Conservation (phyloP, 2,329 filamentous ascomycete species). For the Escovopsis sp. region DNA sequence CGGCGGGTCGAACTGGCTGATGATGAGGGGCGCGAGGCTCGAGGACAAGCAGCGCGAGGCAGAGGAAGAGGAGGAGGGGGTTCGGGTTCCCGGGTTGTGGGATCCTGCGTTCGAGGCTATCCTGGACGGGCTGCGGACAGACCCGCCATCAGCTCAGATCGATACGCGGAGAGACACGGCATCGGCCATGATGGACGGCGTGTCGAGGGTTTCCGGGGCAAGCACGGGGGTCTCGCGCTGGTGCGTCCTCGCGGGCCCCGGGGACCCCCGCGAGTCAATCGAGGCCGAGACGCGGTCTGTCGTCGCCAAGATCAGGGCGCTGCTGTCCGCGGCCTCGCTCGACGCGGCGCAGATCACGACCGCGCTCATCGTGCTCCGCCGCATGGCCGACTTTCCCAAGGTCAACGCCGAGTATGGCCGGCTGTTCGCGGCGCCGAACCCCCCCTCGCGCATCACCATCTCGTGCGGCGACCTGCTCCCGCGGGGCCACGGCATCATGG, state of each 20-base stretch:
- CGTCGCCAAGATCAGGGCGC: slow-evolving; percentile 28
- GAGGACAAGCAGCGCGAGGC: slow-evolving; percentile 22
- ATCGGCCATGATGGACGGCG: neutral
- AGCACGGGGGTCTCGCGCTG: slow-evolving; percentile 20
- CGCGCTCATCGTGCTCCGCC: slow-evolving; percentile 54
- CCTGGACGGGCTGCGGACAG: slow-evolving; percentile 12
- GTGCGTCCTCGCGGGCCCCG: slow-evolving; percentile 21
- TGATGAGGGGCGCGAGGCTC: slow-evolving; percentile 42
- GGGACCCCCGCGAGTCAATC: slow-evolving; percentile 18
- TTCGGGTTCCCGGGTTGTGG: slow-evolving; percentile 49
- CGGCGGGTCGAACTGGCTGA: slow-evolving; percentile 64
- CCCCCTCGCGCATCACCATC: slow-evolving; percentile 72
- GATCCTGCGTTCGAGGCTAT: slow-evolving; percentile 44
- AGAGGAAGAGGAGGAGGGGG: slow-evolving; percentile 9
- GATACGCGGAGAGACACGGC: neutral
- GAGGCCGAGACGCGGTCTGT: slow-evolving; percentile 34
- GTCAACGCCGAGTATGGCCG: slow-evolving; percentile 65
- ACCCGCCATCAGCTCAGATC: neutral
- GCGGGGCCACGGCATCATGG: slow-evolving; percentile 39
- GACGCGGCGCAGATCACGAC: slow-evolving; percentile 31
- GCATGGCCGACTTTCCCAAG: slow-evolving; percentile 63
- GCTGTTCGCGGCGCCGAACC: slow-evolving; percentile 64
- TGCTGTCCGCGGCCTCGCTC: slow-evolving; percentile 19
- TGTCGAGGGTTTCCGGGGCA: neutral
- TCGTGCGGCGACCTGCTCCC: slow-evolving; percentile 59